Base-by-base conservation (phyloP, 2,329 filamentous ascomycete species). In the Blastomyces silverae region DNA sequence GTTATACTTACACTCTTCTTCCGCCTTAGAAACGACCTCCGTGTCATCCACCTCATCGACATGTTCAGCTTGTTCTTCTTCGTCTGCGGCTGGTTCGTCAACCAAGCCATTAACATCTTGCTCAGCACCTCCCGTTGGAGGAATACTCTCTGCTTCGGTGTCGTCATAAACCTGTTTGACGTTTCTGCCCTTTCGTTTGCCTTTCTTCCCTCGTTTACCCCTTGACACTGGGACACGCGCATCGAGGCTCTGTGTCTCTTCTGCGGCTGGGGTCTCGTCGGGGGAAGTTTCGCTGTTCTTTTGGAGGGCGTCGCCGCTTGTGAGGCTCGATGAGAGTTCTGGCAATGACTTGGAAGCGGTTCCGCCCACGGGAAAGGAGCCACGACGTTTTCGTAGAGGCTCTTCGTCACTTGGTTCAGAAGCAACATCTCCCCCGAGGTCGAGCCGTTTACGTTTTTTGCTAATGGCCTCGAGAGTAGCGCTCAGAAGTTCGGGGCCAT, bases 21-120 rank as follows among this genome's bases (percentile, higher is more conserved):
- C 82, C 22, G 75, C 75, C 70, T 80, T 83, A n/a, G 78, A 76
- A n/a, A 73, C 67, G 6, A 74, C 75, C 62, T 81, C 79, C 31
- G 73, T 73, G 61, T 79, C 78, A 62, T 79, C 81, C 13, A 76
- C 78, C 55, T 79, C 76, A 28, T 82, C 81, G 31, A 70, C 76
- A 31, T 74, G 79, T 63, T 82, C 82, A n/a, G 71, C 77, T 60
- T 78, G 74, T 57, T 79, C 80, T 57, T 76, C 76, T 17, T 79
- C 87, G 58, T 82, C 84, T 37, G 79, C 80, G 31, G 75, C 75
- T 25, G 82, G 73, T 70, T 80, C 78, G 64, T 79, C 79, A 13
- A 77, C 78, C 65, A 78, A 78, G 62, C 78, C 79, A 58, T 78
- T 77, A 46, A 77, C 76, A 59, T 76, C 75, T 39, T 74, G 73